These are phyloP conservation scores for Pleurotus salmoneostramineus DNA, from an alignment of 768 basidiomycete genomes.

Conservation along the genomic window DNA sequence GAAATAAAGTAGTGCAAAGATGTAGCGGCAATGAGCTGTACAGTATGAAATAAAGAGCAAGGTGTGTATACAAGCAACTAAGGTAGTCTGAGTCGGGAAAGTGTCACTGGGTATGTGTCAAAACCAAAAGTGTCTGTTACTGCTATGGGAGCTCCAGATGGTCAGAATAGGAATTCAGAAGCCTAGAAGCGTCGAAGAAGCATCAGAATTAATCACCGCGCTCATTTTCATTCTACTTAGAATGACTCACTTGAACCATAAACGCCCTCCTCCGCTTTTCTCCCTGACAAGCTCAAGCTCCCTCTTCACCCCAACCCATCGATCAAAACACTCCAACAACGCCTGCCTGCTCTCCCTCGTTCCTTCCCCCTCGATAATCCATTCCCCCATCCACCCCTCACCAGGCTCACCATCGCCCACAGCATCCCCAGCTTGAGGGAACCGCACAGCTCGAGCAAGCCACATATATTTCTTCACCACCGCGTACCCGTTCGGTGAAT, in stretches of 20 bases:
- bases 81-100: not conserved
- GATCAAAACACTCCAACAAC: constrained; percentile 49
- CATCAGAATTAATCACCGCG: too few relatives aligned
- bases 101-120: not conserved
- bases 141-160: not conserved
- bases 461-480: constrained; percentile 62
- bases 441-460: constrained; percentile 46
- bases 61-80: too few relatives aligned
- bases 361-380: constrained; percentile 78
- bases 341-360: constrained; percentile 60
- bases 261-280: constrained; percentile 50
- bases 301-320: constrained; percentile 24
- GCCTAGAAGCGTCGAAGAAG: not conserved
- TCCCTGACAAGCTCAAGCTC: constrained; percentile 60
- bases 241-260: constrained; percentile 59
- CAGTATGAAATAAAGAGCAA: too few relatives aligned
- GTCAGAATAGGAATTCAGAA: constrained; percentile 5
- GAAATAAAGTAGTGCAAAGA: too few relatives aligned
- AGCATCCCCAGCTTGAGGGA: not conserved
- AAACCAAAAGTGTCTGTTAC: not conserved
- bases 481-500: constrained; percentile 56
- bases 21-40: not conserved
- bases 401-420: constrained; percentile 27
- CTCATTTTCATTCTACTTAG: not conserved
- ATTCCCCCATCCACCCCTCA: constrained; percentile 72